phyloP scores from a whole-genome alignment of 2,329 filamentous ascomycete genomes.

The Botrytis elliptica region DNA sequence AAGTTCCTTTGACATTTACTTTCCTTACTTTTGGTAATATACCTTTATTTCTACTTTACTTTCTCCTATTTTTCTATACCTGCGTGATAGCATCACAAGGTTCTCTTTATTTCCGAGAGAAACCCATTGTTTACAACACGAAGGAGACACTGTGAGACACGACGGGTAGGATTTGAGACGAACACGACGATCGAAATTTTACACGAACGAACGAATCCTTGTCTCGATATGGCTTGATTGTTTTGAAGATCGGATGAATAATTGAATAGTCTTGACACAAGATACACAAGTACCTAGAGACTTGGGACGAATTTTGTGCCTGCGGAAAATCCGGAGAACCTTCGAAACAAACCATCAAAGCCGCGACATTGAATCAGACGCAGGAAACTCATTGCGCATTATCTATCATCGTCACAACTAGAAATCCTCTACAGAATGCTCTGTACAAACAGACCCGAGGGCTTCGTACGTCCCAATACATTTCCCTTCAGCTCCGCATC shows the following conservation, averaged over 20 bases:
- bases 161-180: constrained; percentile 6
- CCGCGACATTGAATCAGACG: not conserved
- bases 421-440: constrained; percentile 19
- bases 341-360: not conserved
- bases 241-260: constrained; percentile 2
- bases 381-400: not conserved
- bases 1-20: not conserved
- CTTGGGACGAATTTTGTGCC: not conserved
- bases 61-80: not conserved
- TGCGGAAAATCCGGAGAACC: not conserved
- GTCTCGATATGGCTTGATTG: not conserved
- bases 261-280: not conserved
- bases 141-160: constrained; percentile 1
- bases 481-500: not conserved
- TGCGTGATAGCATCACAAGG: constrained; percentile 3
- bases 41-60: not conserved
- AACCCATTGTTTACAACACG: not conserved
- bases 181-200: constrained; percentile 2
- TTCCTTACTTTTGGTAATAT: not conserved
- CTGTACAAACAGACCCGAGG: constrained; percentile 39
- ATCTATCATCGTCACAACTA: not conserved
- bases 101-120: not conserved
- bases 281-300: not conserved
- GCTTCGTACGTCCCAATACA: constrained; percentile 35
- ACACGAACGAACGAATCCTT: not conserved